These are phyloP conservation scores for Combretum micranthum DNA, from an alignment of 345 rosid genomes.

Conservation along the genomic window DNA sequence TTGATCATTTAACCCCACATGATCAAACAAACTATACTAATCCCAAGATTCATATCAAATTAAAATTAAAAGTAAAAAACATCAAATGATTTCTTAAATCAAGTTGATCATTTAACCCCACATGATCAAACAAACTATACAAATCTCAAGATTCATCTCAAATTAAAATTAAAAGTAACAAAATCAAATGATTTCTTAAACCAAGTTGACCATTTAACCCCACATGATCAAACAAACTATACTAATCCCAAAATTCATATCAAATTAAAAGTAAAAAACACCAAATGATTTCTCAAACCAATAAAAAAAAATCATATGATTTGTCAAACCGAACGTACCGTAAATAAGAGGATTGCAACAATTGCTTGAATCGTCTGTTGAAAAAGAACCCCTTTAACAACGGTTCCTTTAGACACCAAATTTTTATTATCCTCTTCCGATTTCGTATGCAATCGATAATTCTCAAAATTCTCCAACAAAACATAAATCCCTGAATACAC, in stretches of 20 bases:
- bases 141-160: not conserved
- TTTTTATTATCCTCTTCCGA: slow-evolving; percentile 75
- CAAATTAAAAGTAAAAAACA: not conserved
- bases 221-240: too few species aligned
- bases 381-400: slow-evolving; percentile 77
- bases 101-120: too few species aligned
- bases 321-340: slow-evolving; percentile 25
- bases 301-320: not conserved
- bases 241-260: slow-evolving; percentile 1
- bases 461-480: slow-evolving; percentile 38
- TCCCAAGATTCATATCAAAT: slow-evolving; percentile 1
- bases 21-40: too few species aligned
- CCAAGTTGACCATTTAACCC: too few species aligned
- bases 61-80: too few species aligned
- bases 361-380: slow-evolving; percentile 75
- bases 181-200: too few species aligned
- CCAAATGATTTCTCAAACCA: not conserved
- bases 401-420: slow-evolving; percentile 59
- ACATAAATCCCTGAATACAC: slow-evolving; percentile 69
- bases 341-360: slow-evolving; percentile 65
- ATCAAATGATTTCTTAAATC: not conserved
- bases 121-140: too few species aligned
- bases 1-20: too few species aligned
- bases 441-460: slow-evolving; percentile 73
- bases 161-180: too few species aligned